phyloP scores from a whole-genome alignment of 495 filamentous ascomycete genomes.

The Physcia stellaris region DNA sequence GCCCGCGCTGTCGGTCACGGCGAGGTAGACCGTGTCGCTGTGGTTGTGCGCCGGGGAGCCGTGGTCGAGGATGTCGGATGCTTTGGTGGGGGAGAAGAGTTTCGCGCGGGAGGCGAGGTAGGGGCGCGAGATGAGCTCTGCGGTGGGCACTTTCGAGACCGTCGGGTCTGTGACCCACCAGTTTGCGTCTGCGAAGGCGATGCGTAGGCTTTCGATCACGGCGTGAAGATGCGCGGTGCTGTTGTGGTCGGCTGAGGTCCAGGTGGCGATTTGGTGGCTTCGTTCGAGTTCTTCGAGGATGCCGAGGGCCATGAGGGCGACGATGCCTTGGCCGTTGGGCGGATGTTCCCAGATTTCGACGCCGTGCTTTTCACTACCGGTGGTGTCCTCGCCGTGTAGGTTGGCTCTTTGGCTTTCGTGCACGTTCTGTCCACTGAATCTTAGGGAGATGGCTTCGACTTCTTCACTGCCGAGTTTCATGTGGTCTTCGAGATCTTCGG shows the following conservation, averaged over 20 bases:
- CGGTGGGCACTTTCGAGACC: conserved; percentile 47
- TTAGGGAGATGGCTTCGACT: conserved; percentile 66
- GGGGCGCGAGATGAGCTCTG: conserved; percentile 40
- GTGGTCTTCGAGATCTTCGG: conserved; percentile 70
- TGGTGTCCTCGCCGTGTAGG: conserved; percentile 27
- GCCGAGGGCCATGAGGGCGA: conserved; percentile 85
- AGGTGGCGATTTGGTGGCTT: conserved; percentile 55
- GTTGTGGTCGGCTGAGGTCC: conserved; percentile 58
- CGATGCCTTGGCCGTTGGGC: conserved; percentile 94
- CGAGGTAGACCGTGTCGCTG: conserved; percentile 90
- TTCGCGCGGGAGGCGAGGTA: conserved; percentile 60
- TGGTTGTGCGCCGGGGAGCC: conserved; percentile 56
- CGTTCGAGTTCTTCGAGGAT: conserved; percentile 76
- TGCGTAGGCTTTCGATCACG: conserved; percentile 76
- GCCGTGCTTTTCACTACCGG: conserved; percentile 34
- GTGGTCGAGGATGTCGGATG: conserved; percentile 43
- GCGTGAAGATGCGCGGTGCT: conserved; percentile 70
- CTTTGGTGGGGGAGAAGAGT: conserved; percentile 48
- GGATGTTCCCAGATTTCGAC: conserved; percentile 92
- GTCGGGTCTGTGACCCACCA: conserved; percentile 86
- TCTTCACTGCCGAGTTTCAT: conserved; percentile 61
- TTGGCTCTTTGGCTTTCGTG: conserved; percentile 24
- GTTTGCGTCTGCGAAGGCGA: conserved; percentile 79
- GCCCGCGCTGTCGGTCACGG: conserved; percentile 61
- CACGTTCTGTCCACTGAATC: conserved; percentile 58